Evolutionary conservation across 306 rosid species (phyloP).

Genomic region (Morella rubra): DNA sequence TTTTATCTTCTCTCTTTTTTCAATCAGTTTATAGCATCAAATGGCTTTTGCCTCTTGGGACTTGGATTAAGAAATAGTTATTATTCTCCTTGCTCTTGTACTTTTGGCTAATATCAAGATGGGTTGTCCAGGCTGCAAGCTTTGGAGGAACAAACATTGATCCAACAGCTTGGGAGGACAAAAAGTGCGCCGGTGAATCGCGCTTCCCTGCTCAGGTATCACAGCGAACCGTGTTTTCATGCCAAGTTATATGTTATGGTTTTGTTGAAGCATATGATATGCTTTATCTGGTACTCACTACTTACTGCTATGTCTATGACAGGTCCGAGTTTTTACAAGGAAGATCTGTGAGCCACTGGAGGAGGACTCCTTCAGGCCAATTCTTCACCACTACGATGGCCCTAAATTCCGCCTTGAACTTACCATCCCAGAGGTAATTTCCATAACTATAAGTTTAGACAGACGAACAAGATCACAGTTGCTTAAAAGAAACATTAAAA

Average conservation of each 20-base stretch:
- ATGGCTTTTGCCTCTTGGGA: no score
- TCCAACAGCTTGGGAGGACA: slow-evolving; percentile 96
- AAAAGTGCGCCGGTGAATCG: slow-evolving; percentile 81
- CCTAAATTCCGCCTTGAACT: slow-evolving; percentile 93
- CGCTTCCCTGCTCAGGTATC: slow-evolving; percentile 97
- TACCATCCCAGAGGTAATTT: slow-evolving; percentile 70
- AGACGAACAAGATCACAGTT: no score
- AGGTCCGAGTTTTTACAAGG: slow-evolving; percentile 79
- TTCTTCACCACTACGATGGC: slow-evolving; percentile 94
- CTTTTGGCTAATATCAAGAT: not conserved
- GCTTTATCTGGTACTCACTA: not conserved
- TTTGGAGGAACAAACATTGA: slow-evolving; percentile 94
- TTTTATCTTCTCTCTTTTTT: not conserved
- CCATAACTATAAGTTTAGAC: no score
- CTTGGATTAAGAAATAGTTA: not conserved
- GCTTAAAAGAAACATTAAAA: no score
- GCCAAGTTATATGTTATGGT: not conserved
- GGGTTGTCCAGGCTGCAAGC: slow-evolving; percentile 71
- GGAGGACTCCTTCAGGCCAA: slow-evolving; percentile 94
- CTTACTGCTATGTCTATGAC: slow-evolving; percentile 3
- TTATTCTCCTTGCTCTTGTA: not conserved
- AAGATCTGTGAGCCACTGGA: slow-evolving; percentile 80
- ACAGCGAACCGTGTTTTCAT: slow-evolving; percentile 8
- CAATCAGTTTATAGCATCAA: no score
- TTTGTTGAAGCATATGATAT: slow-evolving; percentile 4